Evolutionary conservation across 2,329 filamentous ascomycete species (phyloP).

Genomic region (Colletotrichum coccodes): DNA sequence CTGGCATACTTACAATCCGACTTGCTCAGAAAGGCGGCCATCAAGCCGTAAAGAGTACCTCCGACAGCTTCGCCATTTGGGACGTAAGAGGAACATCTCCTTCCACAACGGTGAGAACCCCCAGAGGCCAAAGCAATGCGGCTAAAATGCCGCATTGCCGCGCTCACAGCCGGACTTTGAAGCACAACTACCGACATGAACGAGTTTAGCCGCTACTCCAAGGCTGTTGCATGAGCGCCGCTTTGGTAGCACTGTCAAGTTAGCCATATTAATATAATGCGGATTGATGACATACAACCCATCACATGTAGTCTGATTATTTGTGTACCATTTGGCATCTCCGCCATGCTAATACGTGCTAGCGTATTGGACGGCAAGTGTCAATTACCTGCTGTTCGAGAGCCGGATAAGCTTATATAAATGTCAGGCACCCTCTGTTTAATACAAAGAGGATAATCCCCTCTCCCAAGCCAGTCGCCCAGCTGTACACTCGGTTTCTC

Average conservation of each 20-base stretch:
- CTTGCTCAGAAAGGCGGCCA: neutral
- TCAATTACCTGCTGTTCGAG: neutral
- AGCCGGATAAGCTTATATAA: neutral
- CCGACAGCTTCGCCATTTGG: neutral
- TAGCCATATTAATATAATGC: neutral
- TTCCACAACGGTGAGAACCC: neutral
- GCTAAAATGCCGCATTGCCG: neutral
- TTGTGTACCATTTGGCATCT: neutral
- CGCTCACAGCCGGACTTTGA: neutral
- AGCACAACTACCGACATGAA: neutral
- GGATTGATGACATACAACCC: neutral
- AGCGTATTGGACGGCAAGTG: neutral
- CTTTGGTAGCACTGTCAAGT: neutral
- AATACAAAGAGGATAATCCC: too few relatives aligned
- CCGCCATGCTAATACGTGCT: neutral
- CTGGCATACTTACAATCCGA: neutral
- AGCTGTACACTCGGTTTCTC: neutral
- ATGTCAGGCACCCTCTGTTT: neutral
- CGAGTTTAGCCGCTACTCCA: neutral
- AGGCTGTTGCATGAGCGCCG: too few relatives aligned
- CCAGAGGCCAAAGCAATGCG: neutral
- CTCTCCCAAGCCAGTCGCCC: neutral
- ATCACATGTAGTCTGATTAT: neutral
- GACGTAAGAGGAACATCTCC: neutral
- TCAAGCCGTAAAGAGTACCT: neutral